Conservation (phyloP, 2,329 filamentous ascomycete genomes). For the Colletotrichum musae region DNA sequence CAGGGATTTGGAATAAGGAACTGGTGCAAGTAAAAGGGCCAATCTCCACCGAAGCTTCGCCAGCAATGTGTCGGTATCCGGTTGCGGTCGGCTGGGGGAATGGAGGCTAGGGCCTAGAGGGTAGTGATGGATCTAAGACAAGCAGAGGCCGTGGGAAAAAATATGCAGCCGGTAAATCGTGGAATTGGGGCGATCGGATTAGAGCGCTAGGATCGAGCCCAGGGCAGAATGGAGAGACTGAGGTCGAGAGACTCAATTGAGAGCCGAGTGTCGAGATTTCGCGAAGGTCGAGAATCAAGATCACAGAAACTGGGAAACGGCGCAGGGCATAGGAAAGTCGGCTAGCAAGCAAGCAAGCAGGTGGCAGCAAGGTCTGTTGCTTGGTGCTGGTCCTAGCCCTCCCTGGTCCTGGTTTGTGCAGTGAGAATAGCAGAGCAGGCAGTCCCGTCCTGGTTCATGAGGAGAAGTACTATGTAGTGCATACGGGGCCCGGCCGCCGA, state of each 20-base stretch:
- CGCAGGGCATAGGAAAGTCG: slow-evolving; percentile 34
- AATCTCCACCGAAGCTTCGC: slow-evolving; percentile 38
- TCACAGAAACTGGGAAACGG: slow-evolving; percentile 38
- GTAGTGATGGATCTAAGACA: slow-evolving; percentile 35
- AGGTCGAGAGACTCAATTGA: slow-evolving; percentile 33
- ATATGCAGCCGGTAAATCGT: slow-evolving; percentile 29
- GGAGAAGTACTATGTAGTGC: not conserved
- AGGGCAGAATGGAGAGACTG: slow-evolving; percentile 2
- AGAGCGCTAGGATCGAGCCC: slow-evolving; percentile 20
- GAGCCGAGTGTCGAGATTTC: slow-evolving; percentile 20
- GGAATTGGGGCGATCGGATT: slow-evolving; percentile 28
- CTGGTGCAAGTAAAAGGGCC: slow-evolving; percentile 4
- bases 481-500: slow-evolving; percentile 29
- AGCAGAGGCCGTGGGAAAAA: slow-evolving; percentile 15
- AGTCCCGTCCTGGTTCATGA: slow-evolving; percentile 18
- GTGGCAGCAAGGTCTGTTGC: slow-evolving; percentile 30
- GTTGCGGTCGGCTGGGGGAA: slow-evolving; percentile 37
- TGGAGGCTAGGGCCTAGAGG: slow-evolving; percentile 25
- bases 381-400: slow-evolving; percentile 16
- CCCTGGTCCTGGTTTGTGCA: slow-evolving; percentile 13
- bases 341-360: slow-evolving; percentile 21
- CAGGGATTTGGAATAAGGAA: slow-evolving; percentile 30
- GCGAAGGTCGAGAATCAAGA: slow-evolving; percentile 33
- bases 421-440: slow-evolving; percentile 3
- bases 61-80: slow-evolving; percentile 39